These are phyloP conservation scores for Diaporthe caulivora DNA, from an alignment of 2,329 filamentous ascomycete genomes.

Conservation along the genomic window DNA sequence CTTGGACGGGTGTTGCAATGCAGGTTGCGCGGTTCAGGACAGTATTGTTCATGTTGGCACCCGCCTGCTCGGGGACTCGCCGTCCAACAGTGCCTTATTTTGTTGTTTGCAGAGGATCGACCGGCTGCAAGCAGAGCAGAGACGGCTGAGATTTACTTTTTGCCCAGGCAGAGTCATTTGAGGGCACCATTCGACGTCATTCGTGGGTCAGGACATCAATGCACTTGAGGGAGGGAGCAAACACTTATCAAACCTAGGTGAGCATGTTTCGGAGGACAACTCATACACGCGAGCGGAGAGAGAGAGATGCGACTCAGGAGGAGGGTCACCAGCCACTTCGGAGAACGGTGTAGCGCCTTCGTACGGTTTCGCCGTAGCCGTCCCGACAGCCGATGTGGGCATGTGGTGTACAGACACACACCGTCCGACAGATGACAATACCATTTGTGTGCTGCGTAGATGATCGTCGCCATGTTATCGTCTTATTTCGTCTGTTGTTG, in stretches of 20 bases:
- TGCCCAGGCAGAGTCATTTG: slow-evolving; percentile 5
- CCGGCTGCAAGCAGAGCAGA: slow-evolving; percentile 22
- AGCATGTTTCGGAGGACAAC: slow-evolving; percentile 30
- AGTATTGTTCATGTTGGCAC: slow-evolving; percentile 5
- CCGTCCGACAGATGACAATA: neutral
- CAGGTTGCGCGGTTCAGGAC: slow-evolving; percentile 3
- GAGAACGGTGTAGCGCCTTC: slow-evolving; percentile 11
- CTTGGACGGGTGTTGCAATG: slow-evolving; percentile 17
- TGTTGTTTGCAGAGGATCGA: slow-evolving; percentile 18
- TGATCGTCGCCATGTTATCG: neutral
- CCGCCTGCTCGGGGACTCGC: slow-evolving; percentile 10
- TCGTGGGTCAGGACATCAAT: neutral
- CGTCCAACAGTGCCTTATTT: neutral
- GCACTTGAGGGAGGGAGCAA: neutral
- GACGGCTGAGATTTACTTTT: neutral
- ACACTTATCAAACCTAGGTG: slow-evolving; percentile 6
- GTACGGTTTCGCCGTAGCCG: slow-evolving; percentile 25
- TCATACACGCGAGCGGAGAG: neutral
- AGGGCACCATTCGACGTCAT: slow-evolving; percentile 1
- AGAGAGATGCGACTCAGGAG: slow-evolving; percentile 22
- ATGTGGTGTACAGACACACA: neutral
- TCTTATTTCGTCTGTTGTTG: neutral
- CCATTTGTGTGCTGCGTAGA: neutral
- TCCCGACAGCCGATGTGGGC: slow-evolving; percentile 7
- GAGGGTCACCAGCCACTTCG: slow-evolving; percentile 14